Base-by-base conservation (phyloP, 192 early-diverging fungal genomes). In the Geosiphon pyriformis region DNA sequence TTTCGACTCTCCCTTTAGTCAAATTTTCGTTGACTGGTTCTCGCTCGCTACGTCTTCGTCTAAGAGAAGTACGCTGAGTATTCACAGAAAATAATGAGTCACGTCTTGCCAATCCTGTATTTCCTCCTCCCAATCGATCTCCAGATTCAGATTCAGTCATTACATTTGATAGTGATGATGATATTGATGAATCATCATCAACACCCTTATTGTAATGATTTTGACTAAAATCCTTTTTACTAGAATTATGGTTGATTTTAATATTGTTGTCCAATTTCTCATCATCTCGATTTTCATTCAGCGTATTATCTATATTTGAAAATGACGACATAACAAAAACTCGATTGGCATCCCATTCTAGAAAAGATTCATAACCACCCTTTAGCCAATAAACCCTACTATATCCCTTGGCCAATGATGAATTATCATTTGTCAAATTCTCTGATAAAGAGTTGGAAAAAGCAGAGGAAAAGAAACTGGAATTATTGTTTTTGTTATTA, bases 311-410 rank as follows among this genome's bases (percentile, higher is more conserved):
- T 48, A n/a, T 54, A 3, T 23, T 11, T 1, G 48, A 68, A 12
- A 65, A 27, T 2, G 59, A 49, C 1, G 30, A 51, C 46, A 74
- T n/a, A 15, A 62, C 34, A 25, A 71, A 74, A 46, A 73, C 69
- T 31, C 65, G 62, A 6, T 53, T n/a, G 17, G 46, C 26, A 69
- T 77, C 76, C 76, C 76, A 77, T 6, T 64, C 42, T 26, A 63
- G 61, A 53, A 83, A 81, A 1, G 75, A 75, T 12, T 83, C 75
- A 59, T 78, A 83, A 2, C 82, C 82, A 18, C 79, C 82, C 30
- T 77, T 72, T 10, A 83, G 68, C 34, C 75, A 83, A 65, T 74
- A 77, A 20, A 77, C 62, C 6, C 60, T 47, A n/a, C n/a, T n/a
- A n/a, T n/a, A n/a, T 31, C 60, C 60, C 11, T 48, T 50, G 3